Conservation (phyloP, 129 eudicot genomes). For the Solidago caesia region DNA sequence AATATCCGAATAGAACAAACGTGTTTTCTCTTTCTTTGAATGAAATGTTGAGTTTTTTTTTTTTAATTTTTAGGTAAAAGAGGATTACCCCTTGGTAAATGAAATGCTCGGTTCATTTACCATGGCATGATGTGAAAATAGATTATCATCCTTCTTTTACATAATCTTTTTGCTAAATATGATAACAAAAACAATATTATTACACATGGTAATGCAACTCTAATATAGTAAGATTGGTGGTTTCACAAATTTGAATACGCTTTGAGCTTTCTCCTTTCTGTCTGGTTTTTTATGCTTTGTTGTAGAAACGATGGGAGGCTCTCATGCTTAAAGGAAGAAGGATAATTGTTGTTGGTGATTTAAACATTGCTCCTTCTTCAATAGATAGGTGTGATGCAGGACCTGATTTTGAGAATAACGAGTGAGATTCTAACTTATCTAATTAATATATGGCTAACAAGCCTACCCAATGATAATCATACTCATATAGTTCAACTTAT, state of each 20-base stretch:
- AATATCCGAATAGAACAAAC: no score
- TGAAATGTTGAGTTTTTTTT: no score
- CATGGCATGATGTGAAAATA: no score
- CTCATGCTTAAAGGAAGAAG: slow-evolving; percentile 68
- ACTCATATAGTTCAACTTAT: not conserved
- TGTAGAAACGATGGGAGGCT: slow-evolving; percentile 95
- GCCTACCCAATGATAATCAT: not conserved
- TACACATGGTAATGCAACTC: not conserved
- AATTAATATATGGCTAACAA: not conserved
- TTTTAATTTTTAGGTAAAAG: no score
- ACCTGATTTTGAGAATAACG: slow-evolving; percentile 91
- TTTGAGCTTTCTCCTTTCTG: slow-evolving; percentile 9
- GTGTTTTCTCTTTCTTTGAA: no score
- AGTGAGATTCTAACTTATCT: slow-evolving; percentile 55
- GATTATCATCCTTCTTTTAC: no score
- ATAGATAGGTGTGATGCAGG: slow-evolving; percentile 97
- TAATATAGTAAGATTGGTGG: not conserved
- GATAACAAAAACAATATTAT: no score
- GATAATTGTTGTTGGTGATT: slow-evolving; percentile 87
- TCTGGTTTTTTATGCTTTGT: slow-evolving; percentile 26
- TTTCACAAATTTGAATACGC: not conserved
- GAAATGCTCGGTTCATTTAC: no score
- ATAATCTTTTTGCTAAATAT: no score
- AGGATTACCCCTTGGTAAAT: no score
- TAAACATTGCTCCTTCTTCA: slow-evolving; percentile 87